phyloP scores from a whole-genome alignment of 148 eudicot genomes.

The Spergularia marina region DNA sequence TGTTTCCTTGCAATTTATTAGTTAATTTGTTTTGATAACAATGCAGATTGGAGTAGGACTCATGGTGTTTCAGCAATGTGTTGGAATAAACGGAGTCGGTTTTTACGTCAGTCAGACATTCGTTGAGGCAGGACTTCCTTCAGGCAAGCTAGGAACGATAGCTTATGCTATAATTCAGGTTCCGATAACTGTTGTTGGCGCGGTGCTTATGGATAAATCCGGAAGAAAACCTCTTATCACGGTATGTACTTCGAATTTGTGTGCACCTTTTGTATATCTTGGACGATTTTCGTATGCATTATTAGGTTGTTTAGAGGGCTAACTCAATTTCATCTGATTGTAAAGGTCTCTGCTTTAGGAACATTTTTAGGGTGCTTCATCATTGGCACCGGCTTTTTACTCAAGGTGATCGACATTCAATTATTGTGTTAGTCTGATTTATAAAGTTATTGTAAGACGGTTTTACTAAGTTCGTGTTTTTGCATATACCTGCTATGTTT shows the following conservation, averaged over 20 bases:
- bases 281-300: too few species aligned
- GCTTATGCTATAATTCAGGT: slow-evolving; percentile 60
- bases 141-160: slow-evolving; percentile 58
- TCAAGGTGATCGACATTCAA: slow-evolving; percentile 44
- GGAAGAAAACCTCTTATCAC: slow-evolving; percentile 76
- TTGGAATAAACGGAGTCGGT: slow-evolving; percentile 74
- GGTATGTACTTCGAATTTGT: slow-evolving; percentile 35
- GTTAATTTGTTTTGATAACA: background rate
- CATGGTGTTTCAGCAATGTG: slow-evolving; percentile 83
- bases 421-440: background rate
- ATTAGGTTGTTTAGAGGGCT: background rate
- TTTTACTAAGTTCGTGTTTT: background rate
- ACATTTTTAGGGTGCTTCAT: slow-evolving; percentile 66
- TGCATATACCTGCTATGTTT: background rate
- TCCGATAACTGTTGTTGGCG: slow-evolving; percentile 64
- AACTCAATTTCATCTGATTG: slow-evolving; percentile 1
- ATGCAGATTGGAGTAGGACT: slow-evolving; percentile 76
- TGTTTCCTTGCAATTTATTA: too few species aligned
- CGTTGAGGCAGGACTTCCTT: slow-evolving; percentile 62
- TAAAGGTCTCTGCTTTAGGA: slow-evolving; percentile 72
- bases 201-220: slow-evolving; percentile 62
- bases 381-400: slow-evolving; percentile 58
- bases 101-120: slow-evolving; percentile 73
- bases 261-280: too few species aligned
- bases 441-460: background rate